phyloP scores from a whole-genome alignment of 2,329 filamentous ascomycete genomes.

The Fusarium phyllophilum region DNA sequence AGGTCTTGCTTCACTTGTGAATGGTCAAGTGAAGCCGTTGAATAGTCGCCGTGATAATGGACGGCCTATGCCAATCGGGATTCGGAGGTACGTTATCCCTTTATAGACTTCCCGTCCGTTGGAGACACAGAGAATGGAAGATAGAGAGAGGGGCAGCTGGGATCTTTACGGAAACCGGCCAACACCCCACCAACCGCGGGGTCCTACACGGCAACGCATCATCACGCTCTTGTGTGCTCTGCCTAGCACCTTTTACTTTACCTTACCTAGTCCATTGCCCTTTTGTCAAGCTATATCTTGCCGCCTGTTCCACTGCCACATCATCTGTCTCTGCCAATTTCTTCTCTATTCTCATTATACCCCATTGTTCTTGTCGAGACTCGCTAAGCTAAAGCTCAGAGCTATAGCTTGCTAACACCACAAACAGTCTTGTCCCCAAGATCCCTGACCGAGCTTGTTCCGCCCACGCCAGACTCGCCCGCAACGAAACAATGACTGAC shows the following conservation, averaged over 20 bases:
- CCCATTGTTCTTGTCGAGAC: constrained; percentile 1
- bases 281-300: constrained; percentile 15
- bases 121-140: neutral
- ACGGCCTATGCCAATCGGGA: constrained; percentile 32
- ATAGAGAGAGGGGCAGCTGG: constrained; percentile 5
- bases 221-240: constrained; percentile 31
- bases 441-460: constrained; percentile 49
- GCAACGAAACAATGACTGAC: constrained; percentile 61
- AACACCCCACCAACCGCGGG: constrained; percentile 35
- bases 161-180: neutral
- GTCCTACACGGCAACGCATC: constrained; percentile 21
- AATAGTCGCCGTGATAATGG: constrained; percentile 33
- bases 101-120: neutral
- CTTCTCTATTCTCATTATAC: constrained; percentile 3
- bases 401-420: constrained; percentile 37
- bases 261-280: constrained; percentile 5
- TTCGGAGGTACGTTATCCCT: constrained; percentile 42
- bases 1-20: constrained; percentile 23
- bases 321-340: neutral
- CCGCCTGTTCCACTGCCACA: neutral
- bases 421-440: constrained; percentile 40
- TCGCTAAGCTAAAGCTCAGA: constrained; percentile 32
- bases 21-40: constrained; percentile 17
- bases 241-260: neutral
- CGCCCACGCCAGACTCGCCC: constrained; percentile 49